phyloP scores from a whole-genome alignment of 176 grass and related monocot genomes.

The Bonia amplexicaulis region DNA sequence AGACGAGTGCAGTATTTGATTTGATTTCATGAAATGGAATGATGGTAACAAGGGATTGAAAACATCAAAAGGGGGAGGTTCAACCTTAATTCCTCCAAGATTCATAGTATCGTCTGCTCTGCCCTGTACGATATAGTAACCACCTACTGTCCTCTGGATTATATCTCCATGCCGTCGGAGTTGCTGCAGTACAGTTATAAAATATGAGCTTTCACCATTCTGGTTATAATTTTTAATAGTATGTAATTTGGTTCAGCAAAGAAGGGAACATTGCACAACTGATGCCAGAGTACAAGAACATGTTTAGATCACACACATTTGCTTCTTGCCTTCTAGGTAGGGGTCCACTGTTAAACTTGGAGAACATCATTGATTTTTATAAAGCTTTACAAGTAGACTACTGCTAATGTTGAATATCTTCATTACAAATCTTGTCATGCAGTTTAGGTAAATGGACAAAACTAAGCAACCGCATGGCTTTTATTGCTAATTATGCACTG shows the following conservation, averaged over 20 bases:
- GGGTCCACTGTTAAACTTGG: not conserved
- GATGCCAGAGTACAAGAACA: not conserved
- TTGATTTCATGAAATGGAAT: constrained; percentile 5
- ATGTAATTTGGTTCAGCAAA: constrained; percentile 15
- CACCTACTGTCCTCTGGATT: constrained; percentile 80
- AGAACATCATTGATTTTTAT: not conserved
- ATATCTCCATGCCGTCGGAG: constrained; percentile 90
- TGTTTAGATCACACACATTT: not conserved
- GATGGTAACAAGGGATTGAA: not conserved
- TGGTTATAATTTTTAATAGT: not conserved
- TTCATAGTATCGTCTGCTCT: constrained; percentile 99
- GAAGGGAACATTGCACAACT: not conserved
- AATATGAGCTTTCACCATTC: not conserved
- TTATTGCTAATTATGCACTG: not conserved
- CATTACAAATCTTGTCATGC: not conserved
- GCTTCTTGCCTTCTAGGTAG: not conserved
- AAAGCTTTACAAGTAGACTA: constrained; percentile 2
- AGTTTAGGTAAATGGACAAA: not conserved
- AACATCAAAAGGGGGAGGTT: not conserved
- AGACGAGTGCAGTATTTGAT: not conserved
- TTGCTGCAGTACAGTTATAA: constrained; percentile 38
- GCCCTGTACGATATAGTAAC: constrained; percentile 83
- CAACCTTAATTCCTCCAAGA: constrained; percentile 95
- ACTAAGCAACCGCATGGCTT: not conserved
- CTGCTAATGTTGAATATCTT: not conserved